phyloP scores from a whole-genome alignment of 345 rosid species.

The Corymbia maculata region DNA sequence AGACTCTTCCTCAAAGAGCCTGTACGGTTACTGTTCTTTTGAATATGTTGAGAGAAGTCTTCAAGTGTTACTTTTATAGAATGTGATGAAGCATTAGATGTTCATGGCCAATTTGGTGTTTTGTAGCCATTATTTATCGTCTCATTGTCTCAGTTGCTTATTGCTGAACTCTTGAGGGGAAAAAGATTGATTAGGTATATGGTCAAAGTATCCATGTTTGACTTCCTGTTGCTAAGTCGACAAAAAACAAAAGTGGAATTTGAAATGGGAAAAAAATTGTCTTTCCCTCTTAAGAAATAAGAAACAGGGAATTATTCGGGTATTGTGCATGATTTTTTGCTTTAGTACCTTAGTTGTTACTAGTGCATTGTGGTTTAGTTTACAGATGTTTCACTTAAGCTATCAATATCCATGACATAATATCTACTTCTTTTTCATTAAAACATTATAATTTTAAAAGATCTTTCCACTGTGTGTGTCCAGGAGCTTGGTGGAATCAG shows the following conservation, averaged over 20 bases:
- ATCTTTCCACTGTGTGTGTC: not conserved
- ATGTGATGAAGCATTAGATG: not conserved
- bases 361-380: not conserved
- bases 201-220: not conserved
- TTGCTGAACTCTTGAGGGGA: not conserved
- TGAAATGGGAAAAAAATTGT: not conserved
- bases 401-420: not conserved
- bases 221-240: not conserved
- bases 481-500: slow-evolving; percentile 95
- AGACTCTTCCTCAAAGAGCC: not conserved
- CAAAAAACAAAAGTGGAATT: not conserved
- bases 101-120: not conserved
- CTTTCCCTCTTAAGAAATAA: not conserved
- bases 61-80: not conserved
- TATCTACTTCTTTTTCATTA: not conserved
- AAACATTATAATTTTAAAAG: not conserved
- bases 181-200: not conserved
- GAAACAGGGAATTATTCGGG: not conserved
- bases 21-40: not conserved
- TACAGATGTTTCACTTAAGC: not conserved
- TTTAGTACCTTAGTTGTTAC: not conserved
- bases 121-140: not conserved
- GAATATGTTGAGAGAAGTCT: not conserved
- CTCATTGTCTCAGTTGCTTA: not conserved
- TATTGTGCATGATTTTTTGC: not conserved